These are phyloP conservation scores for Cyathus striatus DNA, from an alignment of 768 basidiomycete species.

Conservation along the genomic window DNA sequence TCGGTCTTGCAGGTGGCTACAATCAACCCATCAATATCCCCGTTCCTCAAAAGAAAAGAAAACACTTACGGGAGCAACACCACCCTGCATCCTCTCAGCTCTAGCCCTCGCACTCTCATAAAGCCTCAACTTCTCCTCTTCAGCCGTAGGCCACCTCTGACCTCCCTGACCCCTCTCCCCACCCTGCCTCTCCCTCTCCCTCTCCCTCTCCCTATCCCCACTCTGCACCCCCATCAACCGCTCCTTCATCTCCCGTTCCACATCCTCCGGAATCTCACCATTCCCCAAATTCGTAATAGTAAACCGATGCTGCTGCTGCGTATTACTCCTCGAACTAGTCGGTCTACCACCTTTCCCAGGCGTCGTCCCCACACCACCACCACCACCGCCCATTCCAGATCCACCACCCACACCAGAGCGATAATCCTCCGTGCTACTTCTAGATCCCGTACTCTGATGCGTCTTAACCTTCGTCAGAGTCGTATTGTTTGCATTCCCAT, in stretches of 20 bases:
- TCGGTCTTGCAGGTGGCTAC: no score
- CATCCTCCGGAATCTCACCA: slow-evolving; percentile 21
- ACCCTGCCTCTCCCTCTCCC: slow-evolving; percentile 6
- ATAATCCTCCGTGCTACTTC: neutral
- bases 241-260: slow-evolving; percentile 7
- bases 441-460: neutral
- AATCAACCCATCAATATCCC: neutral
- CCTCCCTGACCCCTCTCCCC: slow-evolving; percentile 5
- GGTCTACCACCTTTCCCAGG: slow-evolving; percentile 13
- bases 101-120: slow-evolving; percentile 60
- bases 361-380: slow-evolving; percentile 3
- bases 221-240: slow-evolving; percentile 7
- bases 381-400: slow-evolving; percentile 8
- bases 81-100: slow-evolving; percentile 52
- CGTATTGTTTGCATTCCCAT: neutral
- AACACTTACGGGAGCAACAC: slow-evolving; percentile 3
- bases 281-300: slow-evolving; percentile 35
- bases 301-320: slow-evolving; percentile 23
- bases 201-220: slow-evolving; percentile 8
- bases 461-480: slow-evolving; percentile 4
- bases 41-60: neutral
- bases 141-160: slow-evolving; percentile 45
- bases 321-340: slow-evolving; percentile 17
- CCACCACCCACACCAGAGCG: slow-evolving; percentile 5
- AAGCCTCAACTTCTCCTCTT: slow-evolving; percentile 62